Conservation (phyloP, 78 protist genomes). For the Creolimax fragrantissima region DNA sequence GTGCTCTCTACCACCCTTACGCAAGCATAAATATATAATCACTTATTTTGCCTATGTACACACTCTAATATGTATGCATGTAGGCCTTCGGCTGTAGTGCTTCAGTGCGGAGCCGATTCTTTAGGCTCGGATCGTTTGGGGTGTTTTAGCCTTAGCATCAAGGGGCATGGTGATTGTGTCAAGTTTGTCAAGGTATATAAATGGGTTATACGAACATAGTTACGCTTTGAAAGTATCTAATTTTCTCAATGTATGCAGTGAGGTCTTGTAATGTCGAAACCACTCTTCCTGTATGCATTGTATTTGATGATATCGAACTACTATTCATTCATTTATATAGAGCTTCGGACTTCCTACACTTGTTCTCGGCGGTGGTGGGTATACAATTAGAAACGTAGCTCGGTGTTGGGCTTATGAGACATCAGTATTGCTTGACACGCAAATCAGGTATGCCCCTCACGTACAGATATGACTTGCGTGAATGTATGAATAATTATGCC, state of each 20-base stretch:
- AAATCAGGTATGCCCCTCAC: not conserved
- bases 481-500: not conserved
- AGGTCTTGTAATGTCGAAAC: no score
- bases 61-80: not conserved
- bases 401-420: slow-evolving; percentile 91
- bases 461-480: not conserved
- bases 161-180: slow-evolving; percentile 83
- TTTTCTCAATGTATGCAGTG: no score
- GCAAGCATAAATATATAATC: no score
- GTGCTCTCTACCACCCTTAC: no score
- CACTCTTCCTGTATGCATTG: not conserved
- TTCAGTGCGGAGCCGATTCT: slow-evolving; percentile 95
- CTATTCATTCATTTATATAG: not conserved
- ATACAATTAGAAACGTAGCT: slow-evolving; percentile 94
- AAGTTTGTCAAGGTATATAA: slow-evolving; percentile 46
- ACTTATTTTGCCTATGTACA: not conserved
- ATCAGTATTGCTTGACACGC: not conserved
- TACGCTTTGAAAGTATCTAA: no score
- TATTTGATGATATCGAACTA: not conserved
- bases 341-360: slow-evolving; percentile 75
- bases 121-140: slow-evolving; percentile 96
- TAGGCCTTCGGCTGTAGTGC: slow-evolving; percentile 77
- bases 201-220: not conserved
- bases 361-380: slow-evolving; percentile 99
- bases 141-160: slow-evolving; percentile 82